Percentiles rank a stretch among this genome's conserved stretches.
phyloP scores from a whole-genome alignment of 2,329 filamentous ascomycete species.

The Diaporthe aspalathi region DNA sequence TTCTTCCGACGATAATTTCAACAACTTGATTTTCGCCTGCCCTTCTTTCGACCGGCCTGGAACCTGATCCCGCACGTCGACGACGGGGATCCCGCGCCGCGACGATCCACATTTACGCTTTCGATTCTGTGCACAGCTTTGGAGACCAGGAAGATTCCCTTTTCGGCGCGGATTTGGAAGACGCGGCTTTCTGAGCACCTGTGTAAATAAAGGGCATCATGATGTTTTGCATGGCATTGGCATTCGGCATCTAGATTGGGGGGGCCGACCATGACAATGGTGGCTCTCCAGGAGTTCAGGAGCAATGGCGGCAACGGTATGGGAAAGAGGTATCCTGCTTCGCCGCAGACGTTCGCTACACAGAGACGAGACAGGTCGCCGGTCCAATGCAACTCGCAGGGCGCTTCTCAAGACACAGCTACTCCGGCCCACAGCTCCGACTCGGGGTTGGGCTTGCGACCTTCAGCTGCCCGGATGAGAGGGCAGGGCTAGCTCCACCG shows the following conservation, averaged over 20 bases:
- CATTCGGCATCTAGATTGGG: conserved; percentile 61
- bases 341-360: conserved; percentile 59
- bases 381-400: conserved; percentile 38
- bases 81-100: conserved; percentile 33
- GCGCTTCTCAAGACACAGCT: conserved; percentile 40
- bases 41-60: conserved; percentile 38
- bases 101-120: conserved; percentile 33
- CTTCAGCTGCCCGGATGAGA: conserved; percentile 45
- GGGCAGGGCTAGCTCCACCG: conserved; percentile 50
- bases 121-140: conserved; percentile 41
- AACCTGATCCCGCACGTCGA: conserved; percentile 33
- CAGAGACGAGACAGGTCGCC: conserved; percentile 46
- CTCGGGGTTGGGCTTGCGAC: conserved; percentile 37
- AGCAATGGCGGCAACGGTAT: conserved; percentile 54
- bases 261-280: conserved; percentile 45
- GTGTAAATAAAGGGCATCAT: conserved; percentile 62
- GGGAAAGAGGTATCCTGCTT: conserved; percentile 49
- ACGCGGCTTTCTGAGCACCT: conserved; percentile 50
- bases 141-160: conserved; percentile 38
- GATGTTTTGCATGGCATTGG: conserved; percentile 62
- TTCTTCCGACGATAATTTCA: conserved; percentile 36
- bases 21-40: conserved; percentile 8
- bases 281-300: conserved; percentile 59
- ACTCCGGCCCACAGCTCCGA: conserved; percentile 33
- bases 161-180: conserved; percentile 40